Base-by-base conservation (phyloP, 2,329 filamentous ascomycete species). In the Coniochaeta hoffmannii region DNA sequence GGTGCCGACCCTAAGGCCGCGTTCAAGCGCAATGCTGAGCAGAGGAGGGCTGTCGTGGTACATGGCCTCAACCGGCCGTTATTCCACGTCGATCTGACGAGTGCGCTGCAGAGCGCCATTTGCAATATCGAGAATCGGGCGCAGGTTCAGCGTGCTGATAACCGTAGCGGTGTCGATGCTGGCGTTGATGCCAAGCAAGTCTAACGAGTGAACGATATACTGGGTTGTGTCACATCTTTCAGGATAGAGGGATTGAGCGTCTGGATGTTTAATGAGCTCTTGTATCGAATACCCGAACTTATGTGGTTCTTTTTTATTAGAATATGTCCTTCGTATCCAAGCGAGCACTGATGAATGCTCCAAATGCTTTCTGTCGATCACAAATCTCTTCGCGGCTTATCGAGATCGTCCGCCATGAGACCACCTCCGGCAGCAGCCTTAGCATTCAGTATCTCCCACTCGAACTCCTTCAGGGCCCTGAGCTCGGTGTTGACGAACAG, bases 61-160 rank as follows among this genome's bases (percentile, higher is more conserved):
- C 87, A 92, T 61, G 89, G 93, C n/a, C 74, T 95, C 59, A 94
- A 96, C 70, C 76, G 89, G 62, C 93, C 94, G 4, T 81, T 97
- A 62, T 97, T 99, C 81, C 94, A 99, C 68, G 83, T 96, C 54
- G 94, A 97, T 69, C 73, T 97, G 53, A 94, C 90, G 4, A 91
- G 86, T 65, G 94, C 94, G 7, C 72, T 97, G 62, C 89, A 97
- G 70, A 90, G 87, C 63, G 93, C 91, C 2, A 83, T 97, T 63
- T 83, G 86, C 30, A 96, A 95, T 62, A 81, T 89, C 0, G 82
- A 90, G 70, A 78, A 76, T 0, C 72, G 78, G 53, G 66, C 70
- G 8, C 73, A 75, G 50, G 63, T n/a, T n/a, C 12, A 17, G 34
- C 7, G 50, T 28, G 32, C 17, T 9, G 50, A n/a, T n/a, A n/a